phyloP scores from a whole-genome alignment of 1,284 basidiomycete genomes.

The Ceratobasidium sp. region DNA sequence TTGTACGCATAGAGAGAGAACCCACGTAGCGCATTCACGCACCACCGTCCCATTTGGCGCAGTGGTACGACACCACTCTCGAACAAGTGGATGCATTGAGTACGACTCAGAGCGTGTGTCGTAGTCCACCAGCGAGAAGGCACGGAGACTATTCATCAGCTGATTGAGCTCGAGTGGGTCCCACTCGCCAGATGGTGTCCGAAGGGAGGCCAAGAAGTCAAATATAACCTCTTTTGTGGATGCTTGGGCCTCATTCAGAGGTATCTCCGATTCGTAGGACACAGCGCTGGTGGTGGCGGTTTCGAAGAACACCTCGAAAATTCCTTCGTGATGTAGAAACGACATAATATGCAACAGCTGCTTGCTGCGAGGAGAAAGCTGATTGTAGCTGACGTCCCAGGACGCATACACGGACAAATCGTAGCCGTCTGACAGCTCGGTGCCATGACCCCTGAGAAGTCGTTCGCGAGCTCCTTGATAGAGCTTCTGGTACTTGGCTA shows the following conservation, averaged over 20 bases:
- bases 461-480: not conserved
- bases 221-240: not conserved
- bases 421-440: not conserved
- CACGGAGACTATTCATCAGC: not conserved
- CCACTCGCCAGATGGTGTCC: not conserved
- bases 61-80: constrained; percentile 6
- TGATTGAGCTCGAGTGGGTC: not conserved
- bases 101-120: not conserved
- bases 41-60: not conserved
- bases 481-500: not conserved
- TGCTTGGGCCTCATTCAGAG: not conserved
- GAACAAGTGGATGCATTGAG: constrained; percentile 11
- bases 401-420: not conserved
- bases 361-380: not conserved
- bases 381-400: not conserved
- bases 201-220: not conserved
- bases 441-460: not conserved
- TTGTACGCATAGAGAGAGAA: constrained; percentile 17
- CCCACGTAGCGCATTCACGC: constrained; percentile 1
- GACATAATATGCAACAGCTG: constrained; percentile 17
- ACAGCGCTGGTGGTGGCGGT: not conserved
- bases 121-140: constrained; percentile 16
- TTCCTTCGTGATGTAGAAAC: constrained; percentile 27
- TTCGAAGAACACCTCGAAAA: constrained; percentile 21
- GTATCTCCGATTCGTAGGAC: no score